A percentile compares a stretch with the other conserved stretches of the same genome.
These are phyloP conservation scores for Stephania yunnanensis DNA, from an alignment of 164 flowering plant genomes.

Conservation along the genomic window DNA sequence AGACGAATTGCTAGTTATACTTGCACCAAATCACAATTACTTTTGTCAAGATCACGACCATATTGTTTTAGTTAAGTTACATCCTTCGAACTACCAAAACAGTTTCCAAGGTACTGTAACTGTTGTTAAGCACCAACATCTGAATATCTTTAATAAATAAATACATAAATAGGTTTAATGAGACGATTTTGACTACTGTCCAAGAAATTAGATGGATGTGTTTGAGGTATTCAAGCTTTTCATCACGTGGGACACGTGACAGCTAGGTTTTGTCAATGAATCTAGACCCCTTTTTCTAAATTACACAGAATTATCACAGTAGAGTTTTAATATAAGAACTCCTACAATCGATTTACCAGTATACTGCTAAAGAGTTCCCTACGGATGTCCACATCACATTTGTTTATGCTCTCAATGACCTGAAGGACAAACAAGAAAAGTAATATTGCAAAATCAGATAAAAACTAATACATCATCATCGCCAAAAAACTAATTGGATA, in stretches of 20 bases:
- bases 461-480: background rate
- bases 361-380: constrained; percentile 87
- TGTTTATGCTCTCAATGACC: constrained; percentile 92
- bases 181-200: background rate
- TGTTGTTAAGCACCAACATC: background rate
- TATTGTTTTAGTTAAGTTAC: background rate
- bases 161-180: background rate
- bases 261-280: background rate
- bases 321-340: background rate
- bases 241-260: background rate
- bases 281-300: background rate
- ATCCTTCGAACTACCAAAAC: background rate
- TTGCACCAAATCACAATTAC: background rate
- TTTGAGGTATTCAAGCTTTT: background rate
- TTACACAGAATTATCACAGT: background rate
- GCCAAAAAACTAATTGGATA: background rate
- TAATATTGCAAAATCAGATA: background rate
- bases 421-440: constrained; percentile 19
- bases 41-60: background rate
- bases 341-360: constrained; percentile 44
- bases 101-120: background rate
- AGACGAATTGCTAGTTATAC: background rate
- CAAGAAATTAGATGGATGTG: background rate
- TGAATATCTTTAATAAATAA: background rate
- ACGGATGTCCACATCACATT: constrained; percentile 92